These are phyloP conservation scores for Xylariaceae sp. DNA, from an alignment of 2,329 filamentous ascomycete genomes.

Conservation along the genomic window DNA sequence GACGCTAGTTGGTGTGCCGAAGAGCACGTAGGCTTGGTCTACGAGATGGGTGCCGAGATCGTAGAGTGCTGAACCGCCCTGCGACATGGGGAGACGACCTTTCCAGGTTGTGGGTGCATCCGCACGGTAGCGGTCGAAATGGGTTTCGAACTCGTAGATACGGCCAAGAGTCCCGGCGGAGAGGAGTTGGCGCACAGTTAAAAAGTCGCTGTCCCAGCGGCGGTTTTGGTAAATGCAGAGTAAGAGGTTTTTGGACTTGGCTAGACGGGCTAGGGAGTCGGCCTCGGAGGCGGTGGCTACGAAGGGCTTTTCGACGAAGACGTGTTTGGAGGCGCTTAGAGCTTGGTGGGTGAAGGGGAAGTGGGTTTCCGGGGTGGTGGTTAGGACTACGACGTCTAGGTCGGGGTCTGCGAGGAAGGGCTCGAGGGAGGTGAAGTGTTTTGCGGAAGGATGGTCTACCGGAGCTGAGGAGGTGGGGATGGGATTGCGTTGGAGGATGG, in stretches of 20 bases:
- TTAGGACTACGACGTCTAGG: constrained; percentile 65
- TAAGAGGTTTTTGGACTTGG: constrained; percentile 45
- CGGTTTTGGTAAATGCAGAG: constrained; percentile 72
- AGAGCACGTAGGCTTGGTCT: constrained; percentile 66
- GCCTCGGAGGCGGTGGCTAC: constrained; percentile 66
- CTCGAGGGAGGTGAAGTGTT: constrained; percentile 58
- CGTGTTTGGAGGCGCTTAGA: constrained; percentile 67
- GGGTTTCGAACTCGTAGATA: constrained; percentile 71
- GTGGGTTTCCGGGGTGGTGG: constrained; percentile 67
- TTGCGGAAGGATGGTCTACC: constrained; percentile 59
- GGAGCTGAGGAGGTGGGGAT: constrained; percentile 59
- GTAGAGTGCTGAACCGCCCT: constrained; percentile 64
- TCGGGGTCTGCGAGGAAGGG: constrained; percentile 59
- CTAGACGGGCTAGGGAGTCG: constrained; percentile 49
- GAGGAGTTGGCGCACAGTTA: constrained; percentile 61
- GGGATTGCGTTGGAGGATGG: constrained; percentile 70
- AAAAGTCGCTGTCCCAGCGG: constrained; percentile 72
- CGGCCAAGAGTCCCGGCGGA: constrained; percentile 57
- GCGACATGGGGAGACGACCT: constrained; percentile 48
- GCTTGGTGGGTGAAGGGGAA: constrained; percentile 59
- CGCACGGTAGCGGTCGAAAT: constrained; percentile 71
- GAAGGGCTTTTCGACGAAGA: constrained; percentile 79
- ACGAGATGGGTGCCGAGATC: constrained; percentile 72
- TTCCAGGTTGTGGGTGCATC: constrained; percentile 61
- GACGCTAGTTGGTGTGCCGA: constrained; percentile 62